phyloP scores from a whole-genome alignment of 2,329 filamentous ascomycete genomes.

The Rutstroemia sp. region DNA sequence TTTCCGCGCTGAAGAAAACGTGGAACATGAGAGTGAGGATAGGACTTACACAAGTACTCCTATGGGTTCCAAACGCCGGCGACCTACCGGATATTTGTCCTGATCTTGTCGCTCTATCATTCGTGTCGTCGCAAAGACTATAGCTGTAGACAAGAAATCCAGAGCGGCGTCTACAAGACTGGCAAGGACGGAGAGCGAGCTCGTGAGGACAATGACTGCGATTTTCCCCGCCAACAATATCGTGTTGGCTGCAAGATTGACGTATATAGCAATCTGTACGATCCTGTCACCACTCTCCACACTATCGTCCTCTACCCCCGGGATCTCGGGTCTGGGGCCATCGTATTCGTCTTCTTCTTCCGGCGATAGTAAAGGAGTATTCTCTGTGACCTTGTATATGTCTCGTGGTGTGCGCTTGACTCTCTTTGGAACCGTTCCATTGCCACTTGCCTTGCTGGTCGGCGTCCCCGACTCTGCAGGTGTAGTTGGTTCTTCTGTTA shows the following conservation, averaged over 20 bases:
- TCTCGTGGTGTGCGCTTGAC: conserved; percentile 78
- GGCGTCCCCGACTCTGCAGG: conserved; percentile 15
- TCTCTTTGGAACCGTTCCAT: conserved; percentile 37
- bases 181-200: conserved; percentile 53
- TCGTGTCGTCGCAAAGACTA: conserved; percentile 53
- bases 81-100: conserved; percentile 46
- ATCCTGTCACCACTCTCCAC: conserved; percentile 67
- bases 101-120: conserved; percentile 41
- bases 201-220: conserved; percentile 45
- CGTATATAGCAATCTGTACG: conserved; percentile 79
- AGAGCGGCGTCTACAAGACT: conserved; percentile 54
- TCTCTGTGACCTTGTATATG: conserved; percentile 68
- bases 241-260: conserved; percentile 54
- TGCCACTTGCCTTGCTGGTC: conserved; percentile 25
- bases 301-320: conserved; percentile 64
- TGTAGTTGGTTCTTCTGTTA: conserved; percentile 56
- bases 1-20: background rate
- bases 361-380: conserved; percentile 49
- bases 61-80: conserved; percentile 49
- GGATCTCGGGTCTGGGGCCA: conserved; percentile 49
- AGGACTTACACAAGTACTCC: conserved; percentile 45
- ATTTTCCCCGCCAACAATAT: conserved; percentile 48
- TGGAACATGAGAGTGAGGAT: background rate
- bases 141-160: conserved; percentile 49
- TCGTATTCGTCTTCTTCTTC: conserved; percentile 39